Evolutionary conservation across 345 rosid species (phyloP), one percentile per base, ranked within the genome.

Genomic region (Gossypioides kirkii): DNA sequence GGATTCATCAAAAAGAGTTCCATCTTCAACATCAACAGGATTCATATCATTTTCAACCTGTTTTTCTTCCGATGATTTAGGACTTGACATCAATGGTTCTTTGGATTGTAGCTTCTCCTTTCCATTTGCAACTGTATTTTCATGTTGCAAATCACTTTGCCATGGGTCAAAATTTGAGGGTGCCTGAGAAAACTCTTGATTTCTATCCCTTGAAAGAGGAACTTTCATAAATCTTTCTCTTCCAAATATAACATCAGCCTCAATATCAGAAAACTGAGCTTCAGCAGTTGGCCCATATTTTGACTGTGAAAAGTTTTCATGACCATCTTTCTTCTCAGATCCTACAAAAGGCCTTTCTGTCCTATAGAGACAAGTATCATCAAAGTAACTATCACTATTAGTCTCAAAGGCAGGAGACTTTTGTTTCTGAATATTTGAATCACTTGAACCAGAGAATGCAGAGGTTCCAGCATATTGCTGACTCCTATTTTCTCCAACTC

Each of bases 391-490:
- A 69, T n/a, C 43, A 17, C 16, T 17, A 69, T 50, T 17, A 69
- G 72, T 69, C 45, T 69, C 25, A 50, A 49, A 69, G 10, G 45
- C 45, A 50, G 72, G 28, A 49, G 45, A 49, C 8, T 50, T 50
- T 13, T 50, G 59, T 28, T 69, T 69, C 56, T 50, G 25, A 28
- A 50, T 50, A 71, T 77, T 58, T 56, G 64, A 55, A 38, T 79
- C 73, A 58, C 70, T 77, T 72, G 82, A 75, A 61, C 73, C 55
- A 62, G 76, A 76, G 70, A 49, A 56, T 72, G 38, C 77, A 77
- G 80, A 60, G 47, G 74, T 60, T 73, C 79, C 80, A 6, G 62
- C 32, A 43, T 38, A 47, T 74, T 77, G 74, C 69, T 73, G 80
- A 61, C 77, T 69, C 46, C 63, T 75, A 58, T 66, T 72, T 60